Conservation (phyloP, 768 basidiomycete genomes). For the Kwoniella sp. region DNA sequence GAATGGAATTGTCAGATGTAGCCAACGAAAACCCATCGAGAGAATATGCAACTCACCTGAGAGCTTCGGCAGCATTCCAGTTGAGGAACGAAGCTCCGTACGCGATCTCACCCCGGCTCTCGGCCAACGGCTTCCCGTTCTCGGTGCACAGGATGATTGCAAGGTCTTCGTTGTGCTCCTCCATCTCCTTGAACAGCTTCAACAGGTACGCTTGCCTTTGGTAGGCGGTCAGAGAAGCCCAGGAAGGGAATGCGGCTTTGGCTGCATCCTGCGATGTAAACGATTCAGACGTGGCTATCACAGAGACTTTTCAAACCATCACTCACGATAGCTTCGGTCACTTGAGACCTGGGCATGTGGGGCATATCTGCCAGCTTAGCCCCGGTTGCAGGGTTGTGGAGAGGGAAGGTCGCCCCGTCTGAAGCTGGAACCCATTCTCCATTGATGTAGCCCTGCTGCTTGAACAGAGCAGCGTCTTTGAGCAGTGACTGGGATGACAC, state of each 20-base stretch:
- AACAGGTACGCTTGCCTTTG: conserved; percentile 30
- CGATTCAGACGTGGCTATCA: conserved; percentile 4
- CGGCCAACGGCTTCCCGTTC: conserved; percentile 48
- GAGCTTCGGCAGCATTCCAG: conserved; percentile 44
- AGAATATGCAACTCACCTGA: conserved; percentile 20
- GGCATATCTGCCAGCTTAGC: conserved; percentile 24
- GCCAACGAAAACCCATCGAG: background rate
- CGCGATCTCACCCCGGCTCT: conserved; percentile 45
- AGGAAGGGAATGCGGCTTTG: conserved; percentile 25
- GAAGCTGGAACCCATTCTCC: conserved; percentile 37
- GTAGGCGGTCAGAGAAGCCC: conserved; percentile 22
- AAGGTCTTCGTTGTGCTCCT: conserved; percentile 39
- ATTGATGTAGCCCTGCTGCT: conserved; percentile 39
- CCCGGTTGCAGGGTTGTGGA: conserved; percentile 40
- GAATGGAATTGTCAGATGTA: background rate
- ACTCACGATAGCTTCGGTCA: conserved; percentile 71
- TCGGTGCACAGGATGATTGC: conserved; percentile 44
- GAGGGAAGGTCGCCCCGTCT: conserved; percentile 34
- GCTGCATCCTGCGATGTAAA: conserved; percentile 13
- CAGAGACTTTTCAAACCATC: no score
- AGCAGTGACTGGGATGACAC: conserved; percentile 11
- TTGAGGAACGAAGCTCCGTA: conserved; percentile 28
- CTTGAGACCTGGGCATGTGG: conserved; percentile 65
- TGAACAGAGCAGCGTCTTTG: conserved; percentile 30
- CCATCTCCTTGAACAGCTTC: conserved; percentile 30